Base-by-base conservation (phyloP, 768 basidiomycete species). In the Panaeolus papilionaceus region DNA sequence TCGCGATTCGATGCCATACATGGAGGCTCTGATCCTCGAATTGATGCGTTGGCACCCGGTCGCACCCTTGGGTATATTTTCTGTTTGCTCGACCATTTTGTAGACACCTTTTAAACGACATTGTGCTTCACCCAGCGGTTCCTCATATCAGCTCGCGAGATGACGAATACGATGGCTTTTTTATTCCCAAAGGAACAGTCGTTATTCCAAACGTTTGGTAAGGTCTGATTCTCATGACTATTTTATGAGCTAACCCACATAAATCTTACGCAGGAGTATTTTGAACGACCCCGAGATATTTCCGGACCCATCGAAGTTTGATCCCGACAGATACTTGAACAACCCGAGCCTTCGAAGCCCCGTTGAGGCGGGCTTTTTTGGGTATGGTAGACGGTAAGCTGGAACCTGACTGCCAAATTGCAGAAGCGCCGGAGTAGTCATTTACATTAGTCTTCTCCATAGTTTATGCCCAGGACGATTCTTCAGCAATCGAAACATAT, bases 1-100 rank as follows among this genome's bases (percentile, higher is more conserved):
- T 68, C 73, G 79, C 42, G 68, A 72, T 14, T 75, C 75, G 0
- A 73, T 85, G 62, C 82, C 84, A 0, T 85, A 81, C 67, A 62
- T 84, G 20, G 78, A 82, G n/a, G 85, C 85, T 0, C 75, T 85
- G 23, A 66, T 78, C 0, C 75, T 80, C 23, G 86, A 86, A 69
- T 73, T 81, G 0, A 62, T 84, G 66, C 78, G 85, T 16, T 85
- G 83, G 82, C 70, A 76, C 61, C 72, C 71, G 6, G 77, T 82
- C n/a, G 64, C 66, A 0, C 83, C 84, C 11, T 51, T 79, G 10
- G 79, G 84, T 68, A 38, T 37, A 8, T 42, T 82, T 14, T 37
- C 54, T 16, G 20, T 16, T 8, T 18, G 12, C 45, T n/a, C 45
- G 45, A 47, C 8, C 16, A 6, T 51, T 51, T 28, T 10, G 23